Conservation (phyloP, 768 basidiomycete genomes). For the Boletus subcaerulescens region DNA sequence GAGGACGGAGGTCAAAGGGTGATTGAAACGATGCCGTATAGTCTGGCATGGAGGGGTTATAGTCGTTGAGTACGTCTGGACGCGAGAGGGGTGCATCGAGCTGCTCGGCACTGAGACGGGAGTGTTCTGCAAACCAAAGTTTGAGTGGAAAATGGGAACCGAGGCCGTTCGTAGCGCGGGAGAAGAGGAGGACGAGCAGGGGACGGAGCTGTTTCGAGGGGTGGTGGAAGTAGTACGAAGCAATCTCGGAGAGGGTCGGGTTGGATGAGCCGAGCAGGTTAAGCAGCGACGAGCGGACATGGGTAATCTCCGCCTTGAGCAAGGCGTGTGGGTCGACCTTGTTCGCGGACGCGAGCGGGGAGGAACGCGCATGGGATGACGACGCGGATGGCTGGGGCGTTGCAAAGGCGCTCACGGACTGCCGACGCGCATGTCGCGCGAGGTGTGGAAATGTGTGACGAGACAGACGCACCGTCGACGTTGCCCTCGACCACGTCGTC, state of each 20-base stretch:
- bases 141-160: conserved; percentile 61
- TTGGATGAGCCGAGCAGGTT: conserved; percentile 84
- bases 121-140: conserved; percentile 58
- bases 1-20: conserved; percentile 50
- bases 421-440: conserved; percentile 31
- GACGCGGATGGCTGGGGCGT: conserved; percentile 13
- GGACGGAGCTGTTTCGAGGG: conserved; percentile 91
- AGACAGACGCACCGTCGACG: conserved; percentile 16
- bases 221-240: conserved; percentile 88
- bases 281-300: conserved; percentile 69
- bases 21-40: conserved; percentile 64
- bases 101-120: conserved; percentile 53
- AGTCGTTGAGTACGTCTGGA: conserved; percentile 86
- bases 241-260: conserved; percentile 82
- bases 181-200: conserved; percentile 82
- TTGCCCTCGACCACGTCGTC: conserved; percentile 17
- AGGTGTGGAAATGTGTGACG: conserved; percentile 6
- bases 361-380: conserved; percentile 9
- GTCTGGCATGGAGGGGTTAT: conserved; percentile 86
- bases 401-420: conserved; percentile 43
- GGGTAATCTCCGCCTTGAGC: conserved; percentile 68
- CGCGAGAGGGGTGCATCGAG: conserved; percentile 79
- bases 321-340: conserved; percentile 63
- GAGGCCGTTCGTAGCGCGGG: conserved; percentile 91
- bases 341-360: conserved; percentile 18